These are phyloP conservation scores for Candida ulmi DNA, from an alignment of 805 yeast genomes.

Conservation along the genomic window DNA sequence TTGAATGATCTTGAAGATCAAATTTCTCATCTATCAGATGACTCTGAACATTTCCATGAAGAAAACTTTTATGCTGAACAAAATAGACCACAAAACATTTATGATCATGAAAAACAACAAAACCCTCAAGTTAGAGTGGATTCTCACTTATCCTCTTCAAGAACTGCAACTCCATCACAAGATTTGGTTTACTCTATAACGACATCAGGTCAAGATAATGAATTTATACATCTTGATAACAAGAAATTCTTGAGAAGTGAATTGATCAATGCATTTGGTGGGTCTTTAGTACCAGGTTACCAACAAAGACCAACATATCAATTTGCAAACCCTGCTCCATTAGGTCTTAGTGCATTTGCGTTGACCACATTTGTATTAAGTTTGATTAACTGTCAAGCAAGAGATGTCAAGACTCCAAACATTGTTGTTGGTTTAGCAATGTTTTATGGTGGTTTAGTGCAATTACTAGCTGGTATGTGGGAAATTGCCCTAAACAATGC, in stretches of 20 bases:
- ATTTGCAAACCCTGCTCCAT: slow-evolving; percentile 60
- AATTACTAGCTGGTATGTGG: slow-evolving; percentile 62
- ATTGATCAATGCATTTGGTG: slow-evolving; percentile 59
- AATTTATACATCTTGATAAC: slow-evolving; percentile 20
- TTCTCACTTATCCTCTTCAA: not conserved
- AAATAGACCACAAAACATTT: not conserved
- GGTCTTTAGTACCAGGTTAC: slow-evolving; percentile 60
- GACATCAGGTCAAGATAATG: slow-evolving; percentile 21
- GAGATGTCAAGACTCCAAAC: slow-evolving; percentile 49
- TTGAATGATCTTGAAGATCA: slow-evolving; percentile 9
- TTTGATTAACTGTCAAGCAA: slow-evolving; percentile 47
- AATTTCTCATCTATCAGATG: slow-evolving; percentile 13
- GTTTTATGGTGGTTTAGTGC: slow-evolving; percentile 60
- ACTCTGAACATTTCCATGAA: slow-evolving; percentile 6
- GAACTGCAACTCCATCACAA: not conserved
- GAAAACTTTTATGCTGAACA: slow-evolving; percentile 3
- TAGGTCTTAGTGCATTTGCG: slow-evolving; percentile 58
- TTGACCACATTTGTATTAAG: slow-evolving; percentile 57
- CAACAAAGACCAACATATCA: slow-evolving; percentile 41
- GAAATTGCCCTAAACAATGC: slow-evolving; percentile 59
- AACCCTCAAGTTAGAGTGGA: slow-evolving; percentile 4
- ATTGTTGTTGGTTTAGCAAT: slow-evolving; percentile 56
- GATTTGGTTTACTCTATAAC: slow-evolving; percentile 13
- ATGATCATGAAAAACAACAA: slow-evolving; percentile 1
- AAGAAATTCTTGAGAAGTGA: slow-evolving; percentile 36